Percentiles rank a stretch among this genome's conserved stretches.
Evolutionary conservation across 257 asterid species (phyloP).

Genomic region (Solanum bukasovii): DNA sequence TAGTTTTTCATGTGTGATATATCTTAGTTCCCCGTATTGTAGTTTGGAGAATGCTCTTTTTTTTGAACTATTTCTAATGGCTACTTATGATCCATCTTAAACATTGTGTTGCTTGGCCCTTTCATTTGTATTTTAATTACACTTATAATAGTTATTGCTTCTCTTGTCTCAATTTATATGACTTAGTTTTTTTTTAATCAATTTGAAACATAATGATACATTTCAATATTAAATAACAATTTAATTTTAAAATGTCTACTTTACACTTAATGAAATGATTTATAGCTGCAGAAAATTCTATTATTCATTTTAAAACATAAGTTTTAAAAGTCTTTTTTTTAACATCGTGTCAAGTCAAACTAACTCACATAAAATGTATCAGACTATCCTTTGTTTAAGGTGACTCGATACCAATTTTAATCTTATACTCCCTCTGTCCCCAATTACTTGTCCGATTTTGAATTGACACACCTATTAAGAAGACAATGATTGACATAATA

Average conservation of each 20-base stretch:
- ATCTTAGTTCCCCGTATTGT: not conserved
- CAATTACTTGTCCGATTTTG: too few relatives aligned
- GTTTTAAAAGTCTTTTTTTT: too few relatives aligned
- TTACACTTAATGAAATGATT: fast-evolving
- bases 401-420: not conserved
- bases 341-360: not conserved
- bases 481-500: too few relatives aligned
- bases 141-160: too few relatives aligned
- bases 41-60: not conserved
- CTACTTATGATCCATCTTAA: not conserved
- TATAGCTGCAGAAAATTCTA: fast-evolving
- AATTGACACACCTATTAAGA: too few relatives aligned
- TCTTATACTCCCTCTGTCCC: not conserved
- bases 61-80: not conserved
- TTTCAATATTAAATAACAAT: too few relatives aligned
- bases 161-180: too few relatives aligned
- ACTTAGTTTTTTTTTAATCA: too few relatives aligned
- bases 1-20: not conserved
- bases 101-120: not conserved
- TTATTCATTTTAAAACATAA: too few relatives aligned
- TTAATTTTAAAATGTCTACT: fast-evolving
- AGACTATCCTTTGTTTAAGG: not conserved
- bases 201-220: fast-evolving
- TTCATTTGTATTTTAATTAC: too few relatives aligned
- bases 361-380: not conserved